Base-by-base conservation (phyloP, 495 filamentous ascomycete species). In the Penicillium daleae region DNA sequence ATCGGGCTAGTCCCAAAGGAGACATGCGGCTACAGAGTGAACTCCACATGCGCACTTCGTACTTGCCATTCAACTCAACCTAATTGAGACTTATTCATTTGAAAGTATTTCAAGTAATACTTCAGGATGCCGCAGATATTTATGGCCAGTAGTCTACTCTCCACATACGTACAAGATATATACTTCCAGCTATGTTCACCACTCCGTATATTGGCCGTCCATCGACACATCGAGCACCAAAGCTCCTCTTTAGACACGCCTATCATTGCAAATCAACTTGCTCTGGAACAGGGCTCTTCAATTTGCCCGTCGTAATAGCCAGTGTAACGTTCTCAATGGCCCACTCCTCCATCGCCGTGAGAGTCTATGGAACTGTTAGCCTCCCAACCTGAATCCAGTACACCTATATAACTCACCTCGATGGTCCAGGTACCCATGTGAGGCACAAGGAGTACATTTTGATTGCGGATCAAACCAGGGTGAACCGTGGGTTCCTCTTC, bases 351-450 rank as follows among this genome's bases (percentile, higher is more conserved):
- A 90, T 91, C 27, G 76, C 77, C 12, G 76, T 83, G 68, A 85
- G 76, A 7, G 87, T 89, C 83, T 86, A 49, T 44, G 35, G 8
- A 5, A 39, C 21, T 40, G 46, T 75, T 55, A 63, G 63, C 27
- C 3, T 55, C 17, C 58, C 32, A 13, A 15, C 26, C 29, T 26
- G 10, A 22, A 24, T 10, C 22, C 22, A 31, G 4, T 27, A 55
- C 32, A 3, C 35, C 35, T 13, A 19, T 10, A 27, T 17, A 60
- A 73, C 82, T 75, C 58, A 86, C 84, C 79, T 91, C 88, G 21
- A 77, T 66, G 12, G 87, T 90, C 76, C 79, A 87, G 21, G 88
- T 91, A 2, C 88, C 88, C 83, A 91, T 85, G 71, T 91, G 88
- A 55, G 88, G 88, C 22, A 91, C 72, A 27, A 91, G 75, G 54